Percentiles rank a stretch among this genome's conserved stretches.
Evolutionary conservation across 495 filamentous ascomycete species (phyloP).

Genomic region (Tuber magnatum): DNA sequence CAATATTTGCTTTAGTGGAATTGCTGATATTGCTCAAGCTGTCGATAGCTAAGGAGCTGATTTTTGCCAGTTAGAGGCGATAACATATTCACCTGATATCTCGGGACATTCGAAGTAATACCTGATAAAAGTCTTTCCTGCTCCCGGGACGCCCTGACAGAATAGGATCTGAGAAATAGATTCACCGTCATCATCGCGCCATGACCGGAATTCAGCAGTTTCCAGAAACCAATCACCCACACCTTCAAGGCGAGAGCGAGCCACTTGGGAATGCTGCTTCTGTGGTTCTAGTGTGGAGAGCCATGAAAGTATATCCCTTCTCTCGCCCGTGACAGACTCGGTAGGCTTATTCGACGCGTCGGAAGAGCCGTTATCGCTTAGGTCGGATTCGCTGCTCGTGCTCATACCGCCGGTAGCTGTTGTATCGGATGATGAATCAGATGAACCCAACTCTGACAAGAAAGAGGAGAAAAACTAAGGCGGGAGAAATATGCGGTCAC

Average conservation of each 20-base stretch:
- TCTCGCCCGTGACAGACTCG: not conserved
- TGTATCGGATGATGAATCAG: not conserved
- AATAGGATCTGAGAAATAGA: not conserved
- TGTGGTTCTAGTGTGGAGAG: not conserved
- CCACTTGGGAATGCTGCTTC: not conserved
- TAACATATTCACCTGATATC: not conserved
- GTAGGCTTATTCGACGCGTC: not conserved
- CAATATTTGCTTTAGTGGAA: not conserved
- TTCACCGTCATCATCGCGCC: not conserved
- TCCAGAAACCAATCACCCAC: not conserved
- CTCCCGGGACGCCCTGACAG: not conserved
- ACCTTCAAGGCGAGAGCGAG: not conserved
- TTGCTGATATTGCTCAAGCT: not conserved
- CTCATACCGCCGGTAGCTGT: not conserved
- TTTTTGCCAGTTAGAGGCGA: not conserved
- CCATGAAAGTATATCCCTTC: not conserved
- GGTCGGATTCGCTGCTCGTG: not conserved
- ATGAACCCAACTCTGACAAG: not conserved
- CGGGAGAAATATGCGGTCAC: not conserved
- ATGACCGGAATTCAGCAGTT: not conserved
- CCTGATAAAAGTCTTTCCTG: not conserved
- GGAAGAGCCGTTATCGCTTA: not conserved
- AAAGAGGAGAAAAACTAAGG: not conserved
- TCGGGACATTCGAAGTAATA: not conserved
- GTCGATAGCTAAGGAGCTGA: slow-evolving; percentile 1